Base-by-base conservation (phyloP, 2,329 filamentous ascomycete species). In the Aspergillus sp. region DNA sequence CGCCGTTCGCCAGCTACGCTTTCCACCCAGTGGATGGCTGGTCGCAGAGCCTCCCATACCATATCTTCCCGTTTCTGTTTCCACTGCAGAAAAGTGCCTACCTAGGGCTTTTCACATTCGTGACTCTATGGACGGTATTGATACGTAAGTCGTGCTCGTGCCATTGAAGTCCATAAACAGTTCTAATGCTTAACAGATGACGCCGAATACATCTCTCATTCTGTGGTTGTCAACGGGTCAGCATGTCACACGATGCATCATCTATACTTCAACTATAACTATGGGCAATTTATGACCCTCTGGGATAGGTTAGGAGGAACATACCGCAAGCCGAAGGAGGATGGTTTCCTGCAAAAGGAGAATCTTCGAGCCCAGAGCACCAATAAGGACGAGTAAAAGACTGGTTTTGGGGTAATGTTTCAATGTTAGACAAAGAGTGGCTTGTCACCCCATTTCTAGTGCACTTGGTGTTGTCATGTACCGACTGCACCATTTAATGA, bases 211-310 rank as follows among this genome's bases (percentile, higher is more conserved):
- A 83, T 95, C 15, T 88, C 90, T 66, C 88, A 96, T 75, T 91
- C 89, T 66, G 88, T 89, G 20, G 75, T 97, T 64, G 86, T 97
- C 75, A 98, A 98, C 72, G 93, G 93, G 43, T 91, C 93, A 8
- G 93, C 93, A n/a, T 97, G 93, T 82, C 93, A 98, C 76, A 91
- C 89, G 34, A 85, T 93, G 81, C 93, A 97, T 76, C 93, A 97
- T 73, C 75, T 91, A 50, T 91, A 90, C 77, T 90, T 90, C 81
- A 89, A 90, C 79, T 91, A 90, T 83, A 97, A 97, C 79, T 97
- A 96, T 69, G 93, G 93, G 59, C 93, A 97, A 75, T 97, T 93
- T 80, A 95, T 90, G 13, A 96, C 93, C 1, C 80, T 96, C 20
- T 96, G 93, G 89, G 93, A 97, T 74, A 87, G 92, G 52, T 75